Conservation (phyloP, 805 yeast species). For the Grigorovia transvaalensis region DNA sequence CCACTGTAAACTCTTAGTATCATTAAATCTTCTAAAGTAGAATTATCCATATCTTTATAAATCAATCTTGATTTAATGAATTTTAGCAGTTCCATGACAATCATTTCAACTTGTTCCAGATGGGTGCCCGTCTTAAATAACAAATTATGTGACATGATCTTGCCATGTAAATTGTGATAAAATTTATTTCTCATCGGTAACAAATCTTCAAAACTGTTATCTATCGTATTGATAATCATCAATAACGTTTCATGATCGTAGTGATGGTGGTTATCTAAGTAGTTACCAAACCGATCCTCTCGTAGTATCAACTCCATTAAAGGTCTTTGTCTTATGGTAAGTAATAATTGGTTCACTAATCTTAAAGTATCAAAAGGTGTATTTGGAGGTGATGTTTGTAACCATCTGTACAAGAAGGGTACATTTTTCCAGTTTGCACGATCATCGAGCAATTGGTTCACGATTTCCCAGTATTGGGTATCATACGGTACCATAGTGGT, state of each 20-base stretch:
- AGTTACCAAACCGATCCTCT: not conserved
- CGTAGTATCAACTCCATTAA: not conserved
- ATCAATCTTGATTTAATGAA: not conserved
- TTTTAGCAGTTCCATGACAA: not conserved
- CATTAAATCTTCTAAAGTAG: slow-evolving; percentile 14
- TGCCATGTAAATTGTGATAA: not conserved
- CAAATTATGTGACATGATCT: slow-evolving; percentile 4
- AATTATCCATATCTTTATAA: not conserved
- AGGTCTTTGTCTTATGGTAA: not conserved
- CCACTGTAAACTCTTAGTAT: slow-evolving; percentile 19
- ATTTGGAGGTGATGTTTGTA: not conserved
- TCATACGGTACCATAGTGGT: not conserved
- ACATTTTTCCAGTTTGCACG: not conserved
- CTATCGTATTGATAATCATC: slow-evolving; percentile 1
- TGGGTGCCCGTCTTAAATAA: not conserved
- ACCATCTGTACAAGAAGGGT: not conserved
- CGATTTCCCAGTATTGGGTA: not conserved
- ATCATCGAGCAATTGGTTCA: not conserved
- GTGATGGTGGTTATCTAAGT: not conserved
- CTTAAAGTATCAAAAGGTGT: not conserved
- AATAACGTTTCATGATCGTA: slow-evolving; percentile 1
- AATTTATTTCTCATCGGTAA: not conserved
- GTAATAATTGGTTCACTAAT: not conserved
- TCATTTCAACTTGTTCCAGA: not conserved
- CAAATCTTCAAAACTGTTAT: slow-evolving; percentile 2